Conservation (phyloP, 1,139 yeast genomes). For the Candida sanyaensis region DNA sequence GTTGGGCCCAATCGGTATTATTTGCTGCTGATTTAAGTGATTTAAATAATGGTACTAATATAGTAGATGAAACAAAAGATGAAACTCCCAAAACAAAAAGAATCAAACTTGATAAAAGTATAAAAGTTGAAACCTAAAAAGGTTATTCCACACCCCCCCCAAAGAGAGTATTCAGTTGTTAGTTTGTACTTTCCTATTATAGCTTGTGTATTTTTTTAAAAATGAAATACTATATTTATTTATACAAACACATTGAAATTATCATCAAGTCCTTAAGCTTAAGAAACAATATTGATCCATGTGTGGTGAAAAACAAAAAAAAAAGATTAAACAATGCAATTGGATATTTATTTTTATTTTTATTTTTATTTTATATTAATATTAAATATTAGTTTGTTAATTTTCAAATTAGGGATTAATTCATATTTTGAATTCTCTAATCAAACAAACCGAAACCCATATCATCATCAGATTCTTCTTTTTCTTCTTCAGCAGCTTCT, state of each 20-base stretch:
- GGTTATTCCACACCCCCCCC: neutral
- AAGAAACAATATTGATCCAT: no score
- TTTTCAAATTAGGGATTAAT: no score
- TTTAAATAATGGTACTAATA: conserved; percentile 53
- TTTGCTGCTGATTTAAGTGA: conserved; percentile 81
- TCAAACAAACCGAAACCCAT: conserved; percentile 68
- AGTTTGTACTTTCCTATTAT: no score
- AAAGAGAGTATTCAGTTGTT: no score
- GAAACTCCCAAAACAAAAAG: neutral
- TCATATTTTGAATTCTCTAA: conserved; percentile 23
- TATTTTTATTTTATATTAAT: no score
- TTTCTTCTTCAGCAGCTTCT: conserved; percentile 57
- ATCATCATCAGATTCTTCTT: conserved; percentile 80
- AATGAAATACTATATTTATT: no score
- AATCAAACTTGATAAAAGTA: neutral
- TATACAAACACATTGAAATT: no score
- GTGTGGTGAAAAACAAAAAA: no score
- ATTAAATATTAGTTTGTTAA: neutral
- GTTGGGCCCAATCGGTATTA: conserved; percentile 96
- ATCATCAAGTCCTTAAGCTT: no score
- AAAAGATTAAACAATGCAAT: no score
- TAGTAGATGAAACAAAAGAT: conserved; percentile 6
- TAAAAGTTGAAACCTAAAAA: conserved; percentile 1
- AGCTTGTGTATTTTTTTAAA: no score
- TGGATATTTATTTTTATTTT: neutral